phyloP scores from a whole-genome alignment of 2,329 filamentous ascomycete species.

The Metarhizium sp. region DNA sequence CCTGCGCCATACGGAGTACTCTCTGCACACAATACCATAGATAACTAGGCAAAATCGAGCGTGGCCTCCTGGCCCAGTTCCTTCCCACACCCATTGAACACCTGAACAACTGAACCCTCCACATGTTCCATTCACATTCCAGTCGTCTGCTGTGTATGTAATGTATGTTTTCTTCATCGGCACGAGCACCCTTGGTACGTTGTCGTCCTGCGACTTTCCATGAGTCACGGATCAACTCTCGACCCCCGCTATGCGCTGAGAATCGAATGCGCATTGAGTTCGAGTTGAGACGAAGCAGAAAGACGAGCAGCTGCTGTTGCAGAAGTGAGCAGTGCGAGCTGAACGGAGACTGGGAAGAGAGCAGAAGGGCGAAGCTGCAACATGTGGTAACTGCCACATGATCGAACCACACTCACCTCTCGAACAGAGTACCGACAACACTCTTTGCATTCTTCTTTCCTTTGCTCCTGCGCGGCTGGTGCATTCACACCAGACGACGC shows the following conservation, averaged over 20 bases:
- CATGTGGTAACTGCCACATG: constrained; percentile 7
- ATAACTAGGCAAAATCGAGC: constrained; percentile 7
- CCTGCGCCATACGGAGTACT: too few relatives aligned
- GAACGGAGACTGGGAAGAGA: background rate
- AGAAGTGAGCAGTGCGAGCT: background rate
- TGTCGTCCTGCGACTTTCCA: background rate
- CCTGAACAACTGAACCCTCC: constrained; percentile 1
- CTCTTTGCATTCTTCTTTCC: background rate
- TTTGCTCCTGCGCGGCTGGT: background rate
- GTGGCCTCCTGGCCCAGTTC: background rate
- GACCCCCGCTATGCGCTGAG: constrained; percentile 5
- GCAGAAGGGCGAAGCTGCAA: constrained; percentile 1
- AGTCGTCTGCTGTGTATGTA: background rate
- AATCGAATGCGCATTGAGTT: constrained; percentile 1
- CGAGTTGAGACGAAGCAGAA: constrained; percentile 2
- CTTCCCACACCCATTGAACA: constrained; percentile 6
- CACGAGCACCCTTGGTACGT: constrained; percentile 1
- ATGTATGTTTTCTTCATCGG: background rate
- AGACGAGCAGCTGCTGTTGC: constrained; percentile 2
- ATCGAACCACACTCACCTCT: constrained; percentile 2
- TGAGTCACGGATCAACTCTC: constrained; percentile 1
- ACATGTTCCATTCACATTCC: constrained; percentile 7
- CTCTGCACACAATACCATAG: too few relatives aligned
- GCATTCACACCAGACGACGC: background rate
- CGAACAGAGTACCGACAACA: background rate